These are phyloP conservation scores for Aspergillus oerlinghausenensis DNA, from an alignment of 2,329 filamentous ascomycete genomes.

Conservation along the genomic window DNA sequence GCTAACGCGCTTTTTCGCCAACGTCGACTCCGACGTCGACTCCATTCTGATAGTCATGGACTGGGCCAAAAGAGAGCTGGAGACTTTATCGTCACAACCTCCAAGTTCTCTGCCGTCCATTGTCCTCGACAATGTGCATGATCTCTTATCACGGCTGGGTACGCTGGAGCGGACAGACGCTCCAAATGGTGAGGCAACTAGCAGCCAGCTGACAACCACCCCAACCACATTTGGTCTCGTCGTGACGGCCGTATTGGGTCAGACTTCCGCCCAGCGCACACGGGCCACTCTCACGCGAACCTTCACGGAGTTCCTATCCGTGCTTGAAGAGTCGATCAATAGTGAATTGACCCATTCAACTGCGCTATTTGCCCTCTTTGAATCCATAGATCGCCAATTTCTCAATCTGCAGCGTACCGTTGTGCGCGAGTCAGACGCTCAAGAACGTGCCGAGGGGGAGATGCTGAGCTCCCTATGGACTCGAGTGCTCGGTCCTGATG, in stretches of 20 bases:
- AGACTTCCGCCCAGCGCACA: conserved; percentile 74
- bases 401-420: conserved; percentile 81
- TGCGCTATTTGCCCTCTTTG: conserved; percentile 81
- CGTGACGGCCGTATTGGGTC: conserved; percentile 70
- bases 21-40: conserved; percentile 89
- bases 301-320: conserved; percentile 79
- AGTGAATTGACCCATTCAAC: conserved; percentile 77
- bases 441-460: conserved; percentile 76
- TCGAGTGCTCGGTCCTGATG: conserved; percentile 71
- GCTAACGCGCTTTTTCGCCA: conserved; percentile 86
- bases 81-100: conserved; percentile 60
- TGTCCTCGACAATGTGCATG: conserved; percentile 82
- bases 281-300: conserved; percentile 76
- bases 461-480: conserved; percentile 83
- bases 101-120: conserved; percentile 60
- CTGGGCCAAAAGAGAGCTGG: conserved; percentile 83
- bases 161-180: conserved; percentile 33
- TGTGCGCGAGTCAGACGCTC: conserved; percentile 73
- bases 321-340: conserved; percentile 84
- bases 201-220: conserved; percentile 25
- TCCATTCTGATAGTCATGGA: conserved; percentile 93
- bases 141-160: conserved; percentile 58
- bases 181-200: conserved; percentile 21
- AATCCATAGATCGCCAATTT: conserved; percentile 85
- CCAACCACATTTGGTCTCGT: conserved; percentile 67